Conservation (phyloP, 768 basidiomycete genomes). For the Dentipellis sp. region DNA sequence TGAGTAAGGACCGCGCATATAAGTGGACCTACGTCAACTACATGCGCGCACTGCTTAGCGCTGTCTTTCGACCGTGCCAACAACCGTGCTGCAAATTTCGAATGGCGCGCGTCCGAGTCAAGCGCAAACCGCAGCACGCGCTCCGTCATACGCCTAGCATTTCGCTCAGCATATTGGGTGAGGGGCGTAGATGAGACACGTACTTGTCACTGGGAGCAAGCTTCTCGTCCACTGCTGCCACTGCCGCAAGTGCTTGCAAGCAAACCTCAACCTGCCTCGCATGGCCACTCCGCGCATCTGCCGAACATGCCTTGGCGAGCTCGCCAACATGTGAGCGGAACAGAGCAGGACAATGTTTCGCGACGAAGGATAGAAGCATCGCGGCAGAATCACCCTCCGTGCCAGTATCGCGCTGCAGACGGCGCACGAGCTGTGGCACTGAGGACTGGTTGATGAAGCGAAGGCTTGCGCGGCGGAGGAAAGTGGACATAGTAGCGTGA, state of each 20-base stretch:
- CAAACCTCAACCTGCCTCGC: slow-evolving; percentile 48
- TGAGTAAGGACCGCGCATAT: neutral
- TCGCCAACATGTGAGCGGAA: slow-evolving; percentile 70
- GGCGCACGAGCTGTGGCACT: slow-evolving; percentile 71
- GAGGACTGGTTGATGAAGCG: slow-evolving; percentile 80
- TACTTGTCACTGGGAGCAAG: slow-evolving; percentile 59
- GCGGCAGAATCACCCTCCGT: slow-evolving; percentile 19
- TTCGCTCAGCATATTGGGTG: neutral
- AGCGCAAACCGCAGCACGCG: slow-evolving; percentile 50
- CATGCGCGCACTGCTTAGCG: slow-evolving; percentile 36
- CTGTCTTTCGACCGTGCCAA: slow-evolving; percentile 40
- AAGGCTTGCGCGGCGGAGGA: slow-evolving; percentile 64
- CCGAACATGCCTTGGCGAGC: slow-evolving; percentile 55
- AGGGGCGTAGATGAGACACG: slow-evolving; percentile 18
- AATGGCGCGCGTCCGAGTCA: slow-evolving; percentile 51
- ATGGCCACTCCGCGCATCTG: slow-evolving; percentile 43
- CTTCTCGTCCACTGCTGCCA: slow-evolving; percentile 49
- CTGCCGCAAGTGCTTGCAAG: slow-evolving; percentile 68
- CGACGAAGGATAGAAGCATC: slow-evolving; percentile 46
- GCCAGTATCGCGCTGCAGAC: slow-evolving; percentile 33
- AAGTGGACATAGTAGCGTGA: slow-evolving; percentile 53
- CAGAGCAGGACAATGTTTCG: slow-evolving; percentile 69
- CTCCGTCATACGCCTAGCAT: slow-evolving; percentile 54
- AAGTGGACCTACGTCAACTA: slow-evolving; percentile 52
- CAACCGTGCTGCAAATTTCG: slow-evolving; percentile 81